phyloP scores from a whole-genome alignment of 805 yeast species.

The Kockiozyma suomiensis region DNA sequence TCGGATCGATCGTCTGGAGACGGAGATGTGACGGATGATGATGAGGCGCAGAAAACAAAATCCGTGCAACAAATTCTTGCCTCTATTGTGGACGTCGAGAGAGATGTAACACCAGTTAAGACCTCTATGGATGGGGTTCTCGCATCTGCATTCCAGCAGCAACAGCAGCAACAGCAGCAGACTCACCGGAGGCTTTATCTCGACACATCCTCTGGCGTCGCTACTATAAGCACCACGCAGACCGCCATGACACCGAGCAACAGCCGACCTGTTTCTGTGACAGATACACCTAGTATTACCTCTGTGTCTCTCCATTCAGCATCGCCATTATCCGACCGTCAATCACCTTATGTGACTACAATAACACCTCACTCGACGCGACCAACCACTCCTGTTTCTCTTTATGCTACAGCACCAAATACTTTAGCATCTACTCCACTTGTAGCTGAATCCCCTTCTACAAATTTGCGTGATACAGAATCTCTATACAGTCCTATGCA shows the following conservation, averaged over 20 bases:
- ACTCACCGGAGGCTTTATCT: conserved; percentile 3
- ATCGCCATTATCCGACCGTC: conserved; percentile 9
- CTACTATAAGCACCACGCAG: background rate
- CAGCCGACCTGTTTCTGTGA: background rate
- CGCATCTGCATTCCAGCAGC: background rate
- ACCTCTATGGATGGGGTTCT: background rate
- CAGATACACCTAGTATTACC: conserved; percentile 7
- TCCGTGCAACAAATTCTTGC: background rate
- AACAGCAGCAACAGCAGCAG: too few species aligned
- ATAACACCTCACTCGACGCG: background rate
- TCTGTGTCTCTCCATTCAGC: conserved; percentile 1
- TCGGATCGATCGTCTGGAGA: background rate
- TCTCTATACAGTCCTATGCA: background rate
- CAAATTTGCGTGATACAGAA: background rate
- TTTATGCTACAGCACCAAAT: background rate
- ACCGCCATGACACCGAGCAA: background rate
- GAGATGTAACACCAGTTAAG: background rate
- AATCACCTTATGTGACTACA: background rate
- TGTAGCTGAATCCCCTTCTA: background rate
- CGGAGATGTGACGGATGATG: background rate
- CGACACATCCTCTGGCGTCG: conserved; percentile 8
- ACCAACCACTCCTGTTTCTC: background rate
- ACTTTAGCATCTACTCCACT: background rate
- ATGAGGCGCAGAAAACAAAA: background rate
- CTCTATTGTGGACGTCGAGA: background rate